Base-by-base conservation (phyloP, 2,329 filamentous ascomycete genomes). In the Graphiopsis chlorocephala region DNA sequence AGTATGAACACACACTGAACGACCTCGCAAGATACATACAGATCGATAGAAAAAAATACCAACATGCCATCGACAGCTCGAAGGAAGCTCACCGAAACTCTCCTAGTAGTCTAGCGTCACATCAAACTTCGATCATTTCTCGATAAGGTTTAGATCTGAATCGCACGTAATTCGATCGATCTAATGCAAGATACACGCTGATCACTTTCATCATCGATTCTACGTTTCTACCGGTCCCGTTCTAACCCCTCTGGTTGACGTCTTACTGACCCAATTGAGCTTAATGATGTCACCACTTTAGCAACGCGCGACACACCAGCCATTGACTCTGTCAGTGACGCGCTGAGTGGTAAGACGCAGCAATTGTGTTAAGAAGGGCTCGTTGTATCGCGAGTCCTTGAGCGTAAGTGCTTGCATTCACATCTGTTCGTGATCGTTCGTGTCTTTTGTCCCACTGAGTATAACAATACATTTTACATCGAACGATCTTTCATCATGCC, bases 401-500 rank as follows among this genome's bases (percentile, higher is more conserved):
- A 38, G n/a, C 5, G 5, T 4, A 53, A 31, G 50, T 53, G 26
- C 29, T 56, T 26, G 29, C 29, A 33, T 38, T 15, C n/a, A 25
- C 2, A 14, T 26, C 1, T 38, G 17, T 56, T 23, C 38, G 7
- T 20, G 38, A 45, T 4, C 38, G 1, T n/a, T 20, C n/a, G n/a
- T 23, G 12, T 20, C 38, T 12, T 20, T 2, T 20, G 11, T 45
- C 14, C 14, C 14, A 50, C 17, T 15, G 23, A 50, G 23, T 28
- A 25, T 28, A 28, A 23, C 23, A 28, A 17, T n/a, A 23, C 47
- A 50, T 50, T n/a, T 14, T 28, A 26, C 23, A 28, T 50, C 47
- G 2, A 50, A 50, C 47, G 5, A 50, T 28, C 12, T 17, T 15
- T 23, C 29, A 61, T 11, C 20, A 83, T 82, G 80, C 76, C 80